Conservation (phyloP, 305 asterid genomes). For the Fraxinus sp. region DNA sequence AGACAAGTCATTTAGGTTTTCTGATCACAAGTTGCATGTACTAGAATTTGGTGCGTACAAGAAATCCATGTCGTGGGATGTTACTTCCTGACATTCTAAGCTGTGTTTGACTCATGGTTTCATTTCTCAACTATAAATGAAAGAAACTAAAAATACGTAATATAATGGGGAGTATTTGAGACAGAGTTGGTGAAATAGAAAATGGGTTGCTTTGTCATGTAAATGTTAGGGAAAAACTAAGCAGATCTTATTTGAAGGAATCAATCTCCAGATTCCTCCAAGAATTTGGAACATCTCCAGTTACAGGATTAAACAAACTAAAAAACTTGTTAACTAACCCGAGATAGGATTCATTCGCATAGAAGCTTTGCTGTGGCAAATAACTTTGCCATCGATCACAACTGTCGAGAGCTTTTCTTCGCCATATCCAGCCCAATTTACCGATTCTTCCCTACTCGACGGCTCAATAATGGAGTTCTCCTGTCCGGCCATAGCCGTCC, state of each 20-base stretch:
- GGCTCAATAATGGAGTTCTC: constrained; percentile 18
- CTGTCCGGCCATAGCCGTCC: neutral
- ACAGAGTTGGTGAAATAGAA: neutral
- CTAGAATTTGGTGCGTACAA: neutral
- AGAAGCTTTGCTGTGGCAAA: constrained; percentile 41
- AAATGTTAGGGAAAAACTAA: neutral
- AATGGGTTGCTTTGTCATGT: neutral
- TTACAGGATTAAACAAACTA: neutral
- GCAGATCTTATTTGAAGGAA: neutral
- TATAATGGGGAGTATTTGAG: neutral
- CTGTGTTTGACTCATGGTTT: neutral
- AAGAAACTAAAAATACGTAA: neutral
- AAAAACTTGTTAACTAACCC: constrained; percentile 32
- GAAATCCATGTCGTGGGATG: neutral
- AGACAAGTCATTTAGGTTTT: neutral
- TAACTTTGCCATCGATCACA: constrained; percentile 51
- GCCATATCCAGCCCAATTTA: constrained; percentile 74
- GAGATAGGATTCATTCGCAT: constrained; percentile 42
- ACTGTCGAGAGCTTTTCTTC: constrained; percentile 87
- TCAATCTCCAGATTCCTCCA: neutral
- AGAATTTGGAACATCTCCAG: neutral
- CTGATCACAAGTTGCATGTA: neutral
- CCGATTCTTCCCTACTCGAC: constrained; percentile 56
- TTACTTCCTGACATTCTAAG: neutral
- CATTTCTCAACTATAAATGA: neutral